A percentile compares a stretch with the other conserved stretches of the same genome.
Evolutionary conservation across 2,329 filamentous ascomycete genomes (phyloP).

Genomic region (Annulohypoxylon truncatum): DNA sequence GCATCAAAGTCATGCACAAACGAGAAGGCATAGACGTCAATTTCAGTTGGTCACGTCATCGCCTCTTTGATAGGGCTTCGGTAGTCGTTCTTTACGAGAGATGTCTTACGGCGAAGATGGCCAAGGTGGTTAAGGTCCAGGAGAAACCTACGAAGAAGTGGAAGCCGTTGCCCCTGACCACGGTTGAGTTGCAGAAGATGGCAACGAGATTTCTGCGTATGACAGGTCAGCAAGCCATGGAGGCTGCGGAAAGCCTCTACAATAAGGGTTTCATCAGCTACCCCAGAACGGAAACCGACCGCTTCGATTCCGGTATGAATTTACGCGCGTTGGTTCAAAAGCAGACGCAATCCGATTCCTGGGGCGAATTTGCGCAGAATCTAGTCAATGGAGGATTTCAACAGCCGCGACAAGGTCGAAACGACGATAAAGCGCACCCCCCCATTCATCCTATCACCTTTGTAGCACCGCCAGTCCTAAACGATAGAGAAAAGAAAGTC

Average conservation of each 20-base stretch:
- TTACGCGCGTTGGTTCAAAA: conserved; percentile 83
- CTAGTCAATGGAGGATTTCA: conserved; percentile 81
- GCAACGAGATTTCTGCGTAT: conserved; percentile 90
- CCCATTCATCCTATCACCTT: conserved; percentile 97
- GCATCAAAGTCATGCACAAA: conserved; percentile 83
- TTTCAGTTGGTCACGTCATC: conserved; percentile 84
- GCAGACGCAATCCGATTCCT: conserved; percentile 79
- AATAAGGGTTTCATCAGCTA: conserved; percentile 98
- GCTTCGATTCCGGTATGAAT: conserved; percentile 92
- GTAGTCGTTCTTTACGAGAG: conserved; percentile 86
- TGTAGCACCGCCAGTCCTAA: conserved; percentile 72
- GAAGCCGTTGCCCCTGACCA: conserved; percentile 93
- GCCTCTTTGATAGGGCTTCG: conserved; percentile 87
- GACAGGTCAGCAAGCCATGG: conserved; percentile 92
- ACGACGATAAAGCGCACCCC: conserved; percentile 97
- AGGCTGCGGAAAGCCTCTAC: conserved; percentile 85
- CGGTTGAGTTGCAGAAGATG: conserved; percentile 96
- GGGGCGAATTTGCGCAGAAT: conserved; percentile 83
- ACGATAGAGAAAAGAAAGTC: conserved; percentile 76
- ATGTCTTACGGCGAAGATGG: conserved; percentile 80
- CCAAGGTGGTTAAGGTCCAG: conserved; percentile 84
- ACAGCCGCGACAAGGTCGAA: conserved; percentile 81
- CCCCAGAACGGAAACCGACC: conserved; percentile 95
- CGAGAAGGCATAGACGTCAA: conserved; percentile 82
- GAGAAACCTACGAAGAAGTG: conserved; percentile 94